Evolutionary conservation across 1,284 basidiomycete species (phyloP), one percentile per base, ranked within the genome.

Genomic region (Cryptococcus sp.): DNA sequence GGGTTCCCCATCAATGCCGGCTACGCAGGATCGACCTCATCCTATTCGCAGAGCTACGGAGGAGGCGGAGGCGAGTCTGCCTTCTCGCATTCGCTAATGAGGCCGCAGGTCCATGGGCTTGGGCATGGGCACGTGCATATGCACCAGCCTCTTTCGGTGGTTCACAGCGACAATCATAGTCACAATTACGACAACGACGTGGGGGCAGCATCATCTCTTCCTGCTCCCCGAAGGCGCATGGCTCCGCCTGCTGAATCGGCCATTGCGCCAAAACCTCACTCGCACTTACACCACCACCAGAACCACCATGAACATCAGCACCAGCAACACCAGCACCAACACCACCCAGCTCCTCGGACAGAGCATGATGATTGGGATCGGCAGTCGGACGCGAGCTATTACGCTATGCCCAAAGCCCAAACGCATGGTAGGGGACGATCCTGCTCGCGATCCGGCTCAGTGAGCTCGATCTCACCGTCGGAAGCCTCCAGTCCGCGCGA

Each of bases 311-410:
- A 59, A 25, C 56, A 59, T 44, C 59, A 62, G 13, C 48, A 56
- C 27, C 57, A 61, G 1, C 56, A 60, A 19, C 54, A 55, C n/a
- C 48, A 53, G 35, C 47, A 47, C 27, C 44, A 39, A 47, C 42
- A 51, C 39, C 54, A 56, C 5, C 31, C 31, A 35, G 13, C 31
- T 4, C 31, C 31, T 15, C 44, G 50, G 23, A 35, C 40, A 10
- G 54, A 57, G 11, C 61, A 60, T 22, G 49, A 57, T 10, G 51
- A 60, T 6, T 57, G 55, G 42, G 55, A 64, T 42, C 35, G 49
- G 3, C 15, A 23, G 27, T 57, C 60, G 5, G 61, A 62, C 22
- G 54, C 54, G 11, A 61, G 57, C 42, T 66, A 64, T 35, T 66
- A 66, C 20, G 65, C 59, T 7, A 40, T 61, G 49, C 60, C 64